Evolutionary conservation across 441 rosid genomes (phyloP), one percentile per base, ranked within the genome.

Genomic region (Corymbia citriodora): DNA sequence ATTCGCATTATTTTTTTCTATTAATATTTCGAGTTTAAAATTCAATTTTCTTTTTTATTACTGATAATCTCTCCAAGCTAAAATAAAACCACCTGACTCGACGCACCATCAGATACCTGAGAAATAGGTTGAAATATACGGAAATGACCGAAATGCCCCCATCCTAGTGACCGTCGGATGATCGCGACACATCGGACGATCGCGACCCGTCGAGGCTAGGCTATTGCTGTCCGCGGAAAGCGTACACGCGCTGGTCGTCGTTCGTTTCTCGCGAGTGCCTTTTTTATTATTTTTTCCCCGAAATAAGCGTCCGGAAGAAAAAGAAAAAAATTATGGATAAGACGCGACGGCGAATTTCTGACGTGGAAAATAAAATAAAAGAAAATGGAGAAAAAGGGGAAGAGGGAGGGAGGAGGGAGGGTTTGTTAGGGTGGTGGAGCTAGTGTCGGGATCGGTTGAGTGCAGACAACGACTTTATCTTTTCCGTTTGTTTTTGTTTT

Each of bases 11-110:
- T 40, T 40, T 4, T 40, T 40, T 40, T 40, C 45, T 40, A 40
- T 40, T 40, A 59, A 25, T 59, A 7, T 31, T 31, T 31, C 6
- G 9, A 31, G 2, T 63, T 63, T 65, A 3, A n/a, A 65, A 1
- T n/a, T n/a, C n/a, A 4, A n/a, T n/a, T 15, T 40, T 5, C 45
- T 40, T 40, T 40, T 40, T 40, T n/a, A 15, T 14, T 0, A 59
- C 1, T 25, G 0, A 29, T 10, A 59, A 1, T 2, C 7, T 25
- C 10, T 59, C 6, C 0, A 2, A 70, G 45, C 4, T 7, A 3
- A n/a, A 68, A 16, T 70, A 5, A 70, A 17, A 31, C 7, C 79
- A 31, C 19, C 23, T 9, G 36, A 31, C 45, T 12, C 9, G 21
- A 5, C 21, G 10, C 5, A 45, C 25, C 45, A 70, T 9, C 18